phyloP scores from a whole-genome alignment of 768 basidiomycete genomes.

The Boletellus ananiceps region DNA sequence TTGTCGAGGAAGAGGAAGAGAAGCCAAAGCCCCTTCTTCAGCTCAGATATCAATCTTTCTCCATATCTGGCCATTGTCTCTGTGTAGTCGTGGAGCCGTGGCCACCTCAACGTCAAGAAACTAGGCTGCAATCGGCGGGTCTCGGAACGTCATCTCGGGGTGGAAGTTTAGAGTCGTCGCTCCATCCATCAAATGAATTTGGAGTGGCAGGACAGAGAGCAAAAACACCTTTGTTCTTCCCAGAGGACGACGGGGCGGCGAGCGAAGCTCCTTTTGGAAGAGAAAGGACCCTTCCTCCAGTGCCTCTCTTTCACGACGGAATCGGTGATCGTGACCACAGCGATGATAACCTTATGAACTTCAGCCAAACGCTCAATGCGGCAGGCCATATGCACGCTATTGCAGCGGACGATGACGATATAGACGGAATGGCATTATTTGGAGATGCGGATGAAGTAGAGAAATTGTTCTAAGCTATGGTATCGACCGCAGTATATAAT shows the following conservation, averaged over 20 bases:
- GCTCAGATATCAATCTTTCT: constrained; percentile 67
- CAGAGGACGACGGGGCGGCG: constrained; percentile 49
- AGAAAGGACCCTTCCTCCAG: constrained; percentile 33
- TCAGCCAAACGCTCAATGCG: constrained; percentile 67
- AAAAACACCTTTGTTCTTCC: constrained; percentile 69
- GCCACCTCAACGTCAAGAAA: constrained; percentile 45
- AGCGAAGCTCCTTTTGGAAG: constrained; percentile 32
- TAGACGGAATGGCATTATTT: constrained; percentile 68
- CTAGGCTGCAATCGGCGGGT: constrained; percentile 31
- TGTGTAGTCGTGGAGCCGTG: constrained; percentile 84
- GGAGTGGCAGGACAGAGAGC: constrained; percentile 32
- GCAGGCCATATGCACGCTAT: constrained; percentile 54
- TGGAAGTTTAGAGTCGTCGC: constrained; percentile 29
- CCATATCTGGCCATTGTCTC: constrained; percentile 65
- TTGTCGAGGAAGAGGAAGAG: constrained; percentile 54
- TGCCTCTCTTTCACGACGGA: constrained; percentile 42
- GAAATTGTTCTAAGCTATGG: constrained; percentile 42
- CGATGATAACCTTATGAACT: constrained; percentile 60
- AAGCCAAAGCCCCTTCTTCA: constrained; percentile 70
- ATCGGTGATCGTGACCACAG: constrained; percentile 33
- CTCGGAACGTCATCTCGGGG: constrained; percentile 23
- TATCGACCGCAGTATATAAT: constrained; percentile 3
- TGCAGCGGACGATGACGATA: constrained; percentile 66
- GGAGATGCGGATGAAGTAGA: constrained; percentile 79
- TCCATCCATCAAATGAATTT: constrained; percentile 14